Evolutionary conservation across 352 stramenopile genomes (phyloP), one percentile per base, ranked within the genome.

Genomic region (Phytophthora aleatoria): DNA sequence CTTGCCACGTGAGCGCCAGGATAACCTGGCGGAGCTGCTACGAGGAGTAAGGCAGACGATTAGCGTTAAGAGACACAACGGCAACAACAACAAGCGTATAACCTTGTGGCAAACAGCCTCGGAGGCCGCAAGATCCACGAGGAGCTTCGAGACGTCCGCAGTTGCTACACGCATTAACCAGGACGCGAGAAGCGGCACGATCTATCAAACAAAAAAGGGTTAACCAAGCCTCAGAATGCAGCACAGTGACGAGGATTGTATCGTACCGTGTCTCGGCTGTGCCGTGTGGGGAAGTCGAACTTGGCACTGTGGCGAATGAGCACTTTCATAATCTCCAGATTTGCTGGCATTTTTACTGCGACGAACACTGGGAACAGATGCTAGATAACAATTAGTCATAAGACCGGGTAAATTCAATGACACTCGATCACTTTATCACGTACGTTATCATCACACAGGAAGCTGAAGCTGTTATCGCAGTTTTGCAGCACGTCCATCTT

Each of bases 281-380:
- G 50, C 2, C 16, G 35, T 1, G 62, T 50, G 28, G 62, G 61
- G 55, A 70, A 70, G 27, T 64, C 55, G 39, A 70, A 70, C 20
- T 60, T 65, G 31, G 62, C 62, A 11, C 43, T 47, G 50, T 70
- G 54, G n/a, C 55, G 62, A 26, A 70, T 65, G 31, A 70, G 5
- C 9, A 70, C 62, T 28, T 65, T 49, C 55, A 70, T 65, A 16
- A 70, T 57, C 28, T 70, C 62, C 42, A 57, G 27, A 20, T 65
- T 60, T 27, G 36, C 55, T 2, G 44, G 55, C 38, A 62, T 58
- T 50, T 65, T 57, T 12, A 58, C 35, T 9, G 41, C 43, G 10
- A 71, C 43, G 16, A 71, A 61, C 1, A 48, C 6, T 15, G 63
- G 63, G 12, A 41, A 41, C 2, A 5, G 2, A 15, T 41, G 9